Percentiles rank a stretch among this genome's conserved stretches.
phyloP scores from a whole-genome alignment of 2,329 filamentous ascomycete genomes.

The Orbilia blumenaviensis region DNA sequence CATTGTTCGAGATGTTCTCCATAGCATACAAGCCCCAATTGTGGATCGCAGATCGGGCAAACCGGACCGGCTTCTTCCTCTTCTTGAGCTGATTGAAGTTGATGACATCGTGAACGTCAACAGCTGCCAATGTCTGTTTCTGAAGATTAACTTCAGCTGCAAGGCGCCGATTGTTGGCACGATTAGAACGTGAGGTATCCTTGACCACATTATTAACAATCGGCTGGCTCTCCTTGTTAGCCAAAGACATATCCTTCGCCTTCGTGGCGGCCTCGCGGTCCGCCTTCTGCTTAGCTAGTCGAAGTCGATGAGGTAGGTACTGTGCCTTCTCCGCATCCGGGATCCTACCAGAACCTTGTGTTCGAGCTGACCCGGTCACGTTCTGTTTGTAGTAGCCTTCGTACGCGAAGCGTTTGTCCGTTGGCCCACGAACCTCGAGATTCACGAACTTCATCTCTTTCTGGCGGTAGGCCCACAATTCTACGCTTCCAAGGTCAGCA shows the following conservation, averaged over 20 bases:
- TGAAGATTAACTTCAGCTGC: conserved; percentile 95
- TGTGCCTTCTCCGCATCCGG: conserved; percentile 97
- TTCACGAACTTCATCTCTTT: conserved; percentile 77
- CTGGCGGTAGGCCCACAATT: conserved; percentile 75
- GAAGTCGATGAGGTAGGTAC: conserved; percentile 96
- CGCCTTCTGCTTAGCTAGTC: conserved; percentile 88
- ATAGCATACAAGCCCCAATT: conserved; percentile 98
- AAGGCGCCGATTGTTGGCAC: conserved; percentile 92
- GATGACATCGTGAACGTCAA: conserved; percentile 83
- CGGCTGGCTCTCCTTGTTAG: conserved; percentile 46
- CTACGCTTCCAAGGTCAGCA: conserved; percentile 68
- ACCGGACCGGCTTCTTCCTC: conserved; percentile 98
- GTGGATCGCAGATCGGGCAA: conserved; percentile 95
- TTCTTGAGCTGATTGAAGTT: conserved; percentile 99
- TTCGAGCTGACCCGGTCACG: conserved; percentile 82
- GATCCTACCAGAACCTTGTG: conserved; percentile 94
- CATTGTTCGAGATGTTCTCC: conserved; percentile 94
- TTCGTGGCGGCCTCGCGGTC: conserved; percentile 80
- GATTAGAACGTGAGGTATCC: conserved; percentile 89
- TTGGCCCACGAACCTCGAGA: conserved; percentile 62
- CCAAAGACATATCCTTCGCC: conserved; percentile 65
- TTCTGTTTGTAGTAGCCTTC: conserved; percentile 81
- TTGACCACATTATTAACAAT: conserved; percentile 74
- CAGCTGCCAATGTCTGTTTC: conserved; percentile 80
- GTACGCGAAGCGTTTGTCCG: conserved; percentile 63